Evolutionary conservation across 2,329 filamentous ascomycete species (phyloP).

Genomic region (Pseudophaeomoniella oleicola): DNA sequence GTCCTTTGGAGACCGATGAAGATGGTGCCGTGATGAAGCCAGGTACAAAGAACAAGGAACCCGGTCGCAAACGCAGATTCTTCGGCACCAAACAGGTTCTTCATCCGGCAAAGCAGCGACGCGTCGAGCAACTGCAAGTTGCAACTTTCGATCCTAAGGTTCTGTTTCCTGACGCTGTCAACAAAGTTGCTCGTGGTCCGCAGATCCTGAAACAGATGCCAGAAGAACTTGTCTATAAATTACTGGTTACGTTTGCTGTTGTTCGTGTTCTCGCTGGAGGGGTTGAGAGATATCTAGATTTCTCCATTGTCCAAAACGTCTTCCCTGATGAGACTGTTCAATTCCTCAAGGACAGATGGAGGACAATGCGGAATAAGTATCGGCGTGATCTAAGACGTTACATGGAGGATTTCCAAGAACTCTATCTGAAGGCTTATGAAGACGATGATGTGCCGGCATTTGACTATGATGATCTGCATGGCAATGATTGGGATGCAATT

Average conservation of each 20-base stretch:
- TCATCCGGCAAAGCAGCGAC: background rate
- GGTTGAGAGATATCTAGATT: constrained; percentile 26
- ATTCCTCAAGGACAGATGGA: constrained; percentile 24
- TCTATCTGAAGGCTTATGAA: constrained; percentile 29
- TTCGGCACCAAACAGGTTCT: background rate
- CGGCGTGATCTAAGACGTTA: constrained; percentile 26
- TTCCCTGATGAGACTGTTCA: constrained; percentile 25
- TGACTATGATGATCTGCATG: constrained; percentile 26
- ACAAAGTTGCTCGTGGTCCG: constrained; percentile 10
- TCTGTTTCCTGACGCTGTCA: background rate
- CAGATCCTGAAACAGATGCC: constrained; percentile 14
- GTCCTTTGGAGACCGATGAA: background rate
- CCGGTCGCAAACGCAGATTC: background rate
- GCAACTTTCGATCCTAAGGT: background rate
- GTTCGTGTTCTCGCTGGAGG: constrained; percentile 31
- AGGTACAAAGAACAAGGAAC: background rate
- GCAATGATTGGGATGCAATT: constrained; percentile 31
- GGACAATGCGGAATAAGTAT: constrained; percentile 20
- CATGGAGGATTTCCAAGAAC: constrained; percentile 30
- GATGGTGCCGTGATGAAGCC: background rate
- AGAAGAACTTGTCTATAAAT: constrained; percentile 16
- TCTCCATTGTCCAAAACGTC: constrained; percentile 25
- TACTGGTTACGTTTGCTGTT: constrained; percentile 28
- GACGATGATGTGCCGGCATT: constrained; percentile 26
- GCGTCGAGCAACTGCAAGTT: background rate